Base-by-base conservation (phyloP, 169 alveolate species). In the Plasmodium yoelii region DNA sequence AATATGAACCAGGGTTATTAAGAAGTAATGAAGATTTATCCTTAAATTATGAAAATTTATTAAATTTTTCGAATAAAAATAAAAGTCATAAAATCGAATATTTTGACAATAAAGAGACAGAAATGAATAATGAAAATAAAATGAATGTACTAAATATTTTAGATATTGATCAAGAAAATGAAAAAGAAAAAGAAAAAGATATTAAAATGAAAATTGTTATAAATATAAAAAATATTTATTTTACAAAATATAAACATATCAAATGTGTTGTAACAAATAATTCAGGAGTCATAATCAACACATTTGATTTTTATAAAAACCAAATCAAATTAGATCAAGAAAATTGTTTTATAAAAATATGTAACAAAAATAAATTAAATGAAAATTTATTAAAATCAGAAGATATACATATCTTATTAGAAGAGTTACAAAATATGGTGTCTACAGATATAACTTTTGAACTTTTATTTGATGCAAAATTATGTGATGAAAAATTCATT, bases 191-290 rank as follows among this genome's bases (percentile, higher is more conserved):
- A 10, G 12, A 15, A 26, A 26, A 49, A 77, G 57, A 64, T 15
- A 49, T 64, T n/a, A 28, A 77, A 24, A 77, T 61, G 88, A 77
- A 77, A 39, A 64, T 77, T 64, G 34, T 49, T 28, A 56, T 77
- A 77, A 49, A 15, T n/a, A 51, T 77, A 28, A 77, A 77, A 77
- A 77, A 77, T 51, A 77, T 77, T 5, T 77, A 77, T 12, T 77
- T 77, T 56, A 75, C 65, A 26, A 77, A 77, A 13, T 77, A 77
- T 47, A 77, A 77, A 24, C 34, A 44, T 51, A 69, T 77, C 13
- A 77, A 77, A 77, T 77, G 88, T 77, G 74, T 77, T 57, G 88
- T 77, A 28, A 77, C 72, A 24, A 63, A 77, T 22, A 77, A 64
- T 34, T 77, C 88, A 10, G 88, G 88, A 28, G 39, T 42, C 24